Percentiles rank a stretch among this genome's conserved stretches.
These are phyloP conservation scores for Pezicula radicicola DNA, from an alignment of 2,329 filamentous ascomycete species.

Conservation along the genomic window DNA sequence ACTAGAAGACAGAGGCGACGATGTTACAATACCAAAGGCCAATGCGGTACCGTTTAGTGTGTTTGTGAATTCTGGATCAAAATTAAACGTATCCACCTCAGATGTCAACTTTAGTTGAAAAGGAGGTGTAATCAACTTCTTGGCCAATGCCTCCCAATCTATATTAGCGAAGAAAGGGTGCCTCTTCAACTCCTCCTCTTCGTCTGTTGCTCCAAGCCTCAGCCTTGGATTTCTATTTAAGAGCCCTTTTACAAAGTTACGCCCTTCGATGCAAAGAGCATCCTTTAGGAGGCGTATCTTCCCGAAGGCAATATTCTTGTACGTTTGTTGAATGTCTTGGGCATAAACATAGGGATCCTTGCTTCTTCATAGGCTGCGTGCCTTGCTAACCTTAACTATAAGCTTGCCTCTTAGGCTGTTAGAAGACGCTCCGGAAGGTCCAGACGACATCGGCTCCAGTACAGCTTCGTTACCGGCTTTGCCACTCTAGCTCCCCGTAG, in stretches of 20 bases:
- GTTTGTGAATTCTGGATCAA: slow-evolving; percentile 97
- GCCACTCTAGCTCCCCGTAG: slow-evolving; percentile 28
- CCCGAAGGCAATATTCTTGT: slow-evolving; percentile 99
- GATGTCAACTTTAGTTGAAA: slow-evolving; percentile 98
- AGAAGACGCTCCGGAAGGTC: slow-evolving; percentile 60
- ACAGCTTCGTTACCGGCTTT: slow-evolving; percentile 38
- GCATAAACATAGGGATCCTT: slow-evolving; percentile 95
- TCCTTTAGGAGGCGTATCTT: slow-evolving; percentile 96
- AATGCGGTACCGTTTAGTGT: slow-evolving; percentile 81
- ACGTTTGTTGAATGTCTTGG: slow-evolving; percentile 99
- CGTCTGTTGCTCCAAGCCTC: slow-evolving; percentile 85
- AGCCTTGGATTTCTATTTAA: slow-evolving; percentile 97
- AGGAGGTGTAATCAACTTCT: slow-evolving; percentile 90
- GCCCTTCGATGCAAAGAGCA: slow-evolving; percentile 87
- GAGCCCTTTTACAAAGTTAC: slow-evolving; percentile 97
- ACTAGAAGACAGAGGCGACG: slow-evolving; percentile 88
- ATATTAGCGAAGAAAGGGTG: slow-evolving; percentile 95
- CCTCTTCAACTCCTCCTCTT: slow-evolving; percentile 90
- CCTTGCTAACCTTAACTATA: slow-evolving; percentile 84
- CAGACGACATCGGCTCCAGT: slow-evolving; percentile 25
- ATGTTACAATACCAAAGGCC: slow-evolving; percentile 81
- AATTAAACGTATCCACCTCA: slow-evolving; percentile 95
- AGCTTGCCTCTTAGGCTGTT: slow-evolving; percentile 81
- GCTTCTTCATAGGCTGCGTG: slow-evolving; percentile 75
- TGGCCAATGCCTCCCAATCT: slow-evolving; percentile 83